Conservation (phyloP, 78 protist species). For the Parvularia atlantis region DNA sequence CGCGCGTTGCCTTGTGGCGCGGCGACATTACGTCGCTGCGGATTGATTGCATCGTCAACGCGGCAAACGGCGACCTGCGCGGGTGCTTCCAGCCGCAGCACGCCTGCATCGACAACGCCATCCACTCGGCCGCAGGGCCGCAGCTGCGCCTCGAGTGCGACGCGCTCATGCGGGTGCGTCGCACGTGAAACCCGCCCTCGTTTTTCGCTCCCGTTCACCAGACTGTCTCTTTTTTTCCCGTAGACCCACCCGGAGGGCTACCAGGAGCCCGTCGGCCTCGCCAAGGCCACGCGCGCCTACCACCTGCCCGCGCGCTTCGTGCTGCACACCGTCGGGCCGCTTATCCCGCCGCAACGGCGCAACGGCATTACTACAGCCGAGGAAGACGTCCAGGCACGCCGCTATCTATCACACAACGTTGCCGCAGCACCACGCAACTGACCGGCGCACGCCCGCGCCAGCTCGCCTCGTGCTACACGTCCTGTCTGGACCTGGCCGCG, state of each 20-base stretch:
- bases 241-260: no score
- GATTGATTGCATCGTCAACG: slow-evolving; percentile 66
- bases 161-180: no score
- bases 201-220: neutral
- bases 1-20: slow-evolving; percentile 11
- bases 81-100: slow-evolving; percentile 30
- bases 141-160: slow-evolving; percentile 39
- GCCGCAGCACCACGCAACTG: no score
- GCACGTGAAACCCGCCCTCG: neutral
- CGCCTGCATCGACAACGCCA: slow-evolving; percentile 58
- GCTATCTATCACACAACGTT: neutral
- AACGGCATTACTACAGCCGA: slow-evolving; percentile 8
- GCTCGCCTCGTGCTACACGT: slow-evolving; percentile 1
- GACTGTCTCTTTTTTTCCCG: no score
- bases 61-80: slow-evolving; percentile 35
- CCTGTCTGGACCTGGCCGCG: slow-evolving; percentile 11
- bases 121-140: slow-evolving; percentile 52
- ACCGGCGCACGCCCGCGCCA: no score
- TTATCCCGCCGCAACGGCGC: neutral
- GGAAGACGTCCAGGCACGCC: neutral
- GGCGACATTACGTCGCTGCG: slow-evolving; percentile 36
- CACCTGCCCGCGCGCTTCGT: slow-evolving; percentile 34
- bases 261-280: slow-evolving; percentile 18
- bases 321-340: slow-evolving; percentile 68
- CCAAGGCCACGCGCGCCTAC: slow-evolving; percentile 38